phyloP scores from a whole-genome alignment of 805 yeast species.

The Saccharomycopsis fibuligera region DNA sequence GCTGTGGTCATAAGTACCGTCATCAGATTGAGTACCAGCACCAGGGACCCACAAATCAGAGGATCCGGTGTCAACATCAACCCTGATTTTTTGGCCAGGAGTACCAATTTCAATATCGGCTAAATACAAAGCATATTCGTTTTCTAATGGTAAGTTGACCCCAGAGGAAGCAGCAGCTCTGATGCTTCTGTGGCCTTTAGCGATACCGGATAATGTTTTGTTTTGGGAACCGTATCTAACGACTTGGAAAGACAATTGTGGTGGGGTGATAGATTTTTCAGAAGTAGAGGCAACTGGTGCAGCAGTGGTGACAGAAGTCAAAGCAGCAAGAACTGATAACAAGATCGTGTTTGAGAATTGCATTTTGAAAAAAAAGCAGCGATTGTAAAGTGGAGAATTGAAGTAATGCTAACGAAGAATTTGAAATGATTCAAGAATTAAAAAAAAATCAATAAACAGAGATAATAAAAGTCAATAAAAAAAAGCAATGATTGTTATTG shows the following conservation, averaged over 20 bases:
- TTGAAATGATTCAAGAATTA: too few relatives aligned
- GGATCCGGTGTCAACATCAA: constrained; percentile 29
- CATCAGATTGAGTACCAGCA: constrained; percentile 24
- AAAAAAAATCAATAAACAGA: too few relatives aligned
- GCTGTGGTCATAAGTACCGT: constrained; percentile 24
- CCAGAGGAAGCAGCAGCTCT: constrained; percentile 7
- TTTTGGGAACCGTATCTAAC: constrained; percentile 3
- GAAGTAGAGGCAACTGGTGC: constrained; percentile 20
- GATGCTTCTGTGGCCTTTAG: not conserved
- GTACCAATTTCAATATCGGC: constrained; percentile 29
- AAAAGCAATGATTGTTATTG: too few relatives aligned
- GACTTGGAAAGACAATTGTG: constrained; percentile 10
- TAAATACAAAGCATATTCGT: constrained; percentile 30
- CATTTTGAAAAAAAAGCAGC: too few relatives aligned
- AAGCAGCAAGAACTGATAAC: constrained; percentile 14
- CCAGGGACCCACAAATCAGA: constrained; percentile 29
- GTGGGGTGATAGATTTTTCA: constrained; percentile 4
- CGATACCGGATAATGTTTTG: not conserved
- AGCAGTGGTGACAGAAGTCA: constrained; percentile 11
- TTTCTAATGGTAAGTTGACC: constrained; percentile 30
- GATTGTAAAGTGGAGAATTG: too few relatives aligned
- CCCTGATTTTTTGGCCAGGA: constrained; percentile 23
- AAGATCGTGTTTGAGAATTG: constrained; percentile 15
- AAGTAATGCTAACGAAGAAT: too few relatives aligned
- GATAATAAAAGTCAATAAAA: too few relatives aligned